Conservation (phyloP, 352 stramenopile species). For the Aphanomyces euteiches region DNA sequence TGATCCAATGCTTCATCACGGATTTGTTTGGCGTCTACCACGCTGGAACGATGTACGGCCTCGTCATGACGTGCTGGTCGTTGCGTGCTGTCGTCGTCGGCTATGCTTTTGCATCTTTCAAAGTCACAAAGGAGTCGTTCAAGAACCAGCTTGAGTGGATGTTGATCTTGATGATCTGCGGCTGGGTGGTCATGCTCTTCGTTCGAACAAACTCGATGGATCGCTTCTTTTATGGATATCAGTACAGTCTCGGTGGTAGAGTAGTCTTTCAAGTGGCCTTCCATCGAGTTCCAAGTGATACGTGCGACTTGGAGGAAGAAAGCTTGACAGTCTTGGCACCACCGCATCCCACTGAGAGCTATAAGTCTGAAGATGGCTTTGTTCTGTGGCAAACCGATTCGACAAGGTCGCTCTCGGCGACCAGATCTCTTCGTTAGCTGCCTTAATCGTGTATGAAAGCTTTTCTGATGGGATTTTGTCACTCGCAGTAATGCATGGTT, state of each 20-base stretch:
- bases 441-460: too few relatives aligned
- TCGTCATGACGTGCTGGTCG: conserved; percentile 8
- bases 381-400: too few relatives aligned
- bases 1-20: conserved; percentile 30
- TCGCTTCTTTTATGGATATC: conserved; percentile 26
- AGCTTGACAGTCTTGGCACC: too few relatives aligned
- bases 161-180: conserved; percentile 4
- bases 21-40: conserved; percentile 37
- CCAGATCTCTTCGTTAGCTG: too few relatives aligned
- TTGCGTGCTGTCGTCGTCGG: not conserved
- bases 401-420: too few relatives aligned
- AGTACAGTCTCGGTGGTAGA: not conserved
- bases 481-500: too few relatives aligned
- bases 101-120: not conserved
- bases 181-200: conserved; percentile 13
- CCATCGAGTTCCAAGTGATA: not conserved
- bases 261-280: conserved; percentile 19
- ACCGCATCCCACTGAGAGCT: too few relatives aligned
- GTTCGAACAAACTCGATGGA: conserved; percentile 25
- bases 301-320: not conserved
- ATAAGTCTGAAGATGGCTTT: too few relatives aligned
- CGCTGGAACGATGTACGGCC: conserved; percentile 33
- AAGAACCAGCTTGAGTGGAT: conserved; percentile 10
- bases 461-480: too few relatives aligned
- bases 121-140: not conserved